Evolutionary conservation across 2,329 filamentous ascomycete species (phyloP), one percentile per base, ranked within the genome.

Genomic region (Emmonsiellopsis sp.): DNA sequence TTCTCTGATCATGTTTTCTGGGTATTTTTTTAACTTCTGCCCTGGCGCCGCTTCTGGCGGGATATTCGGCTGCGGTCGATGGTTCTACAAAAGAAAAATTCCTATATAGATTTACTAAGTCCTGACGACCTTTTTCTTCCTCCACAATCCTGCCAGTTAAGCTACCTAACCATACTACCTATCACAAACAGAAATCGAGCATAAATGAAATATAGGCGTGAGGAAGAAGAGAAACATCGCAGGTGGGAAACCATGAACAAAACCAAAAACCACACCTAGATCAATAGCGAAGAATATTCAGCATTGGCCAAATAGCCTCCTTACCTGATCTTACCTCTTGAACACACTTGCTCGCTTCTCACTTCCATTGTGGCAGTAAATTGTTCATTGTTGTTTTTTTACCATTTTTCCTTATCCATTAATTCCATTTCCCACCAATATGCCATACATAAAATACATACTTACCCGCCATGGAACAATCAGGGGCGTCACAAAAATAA

Each of bases 281-380:
- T 59, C 55, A 56, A 57, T 55, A 3, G 52, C 51, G 50, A 56
- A 54, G 54, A 54, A 54, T 54, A 55, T 54, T 54, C 54, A 47
- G 57, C 20, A 45, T 37, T 44, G 41, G 43, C 57, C 58, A 61
- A 58, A 64, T 64, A 61, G 61, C 66, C 70, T 26, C 20, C 20
- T 71, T 72, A 73, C 70, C 70, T 70, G 67, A 67, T 69, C 70
- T 72, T 70, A 72, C 68, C 70, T 71, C 40, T 35, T 13, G 35
- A 13, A 9, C 5, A 7, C 35, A 42, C 37, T 32, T 7, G 1
- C 20, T 26, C 20, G 5, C 20, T 26, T 26, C 20, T 26, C 20
- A 26, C 20, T 26, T 26, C 20, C 20, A 26, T 5, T 5, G 20
- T 26, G 20, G 20, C 20, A 26, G 20, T 26, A 26, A 5, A 26